phyloP scores from a whole-genome alignment of 2,329 filamentous ascomycete genomes.

The Tolypocladium ophioglossoides region DNA sequence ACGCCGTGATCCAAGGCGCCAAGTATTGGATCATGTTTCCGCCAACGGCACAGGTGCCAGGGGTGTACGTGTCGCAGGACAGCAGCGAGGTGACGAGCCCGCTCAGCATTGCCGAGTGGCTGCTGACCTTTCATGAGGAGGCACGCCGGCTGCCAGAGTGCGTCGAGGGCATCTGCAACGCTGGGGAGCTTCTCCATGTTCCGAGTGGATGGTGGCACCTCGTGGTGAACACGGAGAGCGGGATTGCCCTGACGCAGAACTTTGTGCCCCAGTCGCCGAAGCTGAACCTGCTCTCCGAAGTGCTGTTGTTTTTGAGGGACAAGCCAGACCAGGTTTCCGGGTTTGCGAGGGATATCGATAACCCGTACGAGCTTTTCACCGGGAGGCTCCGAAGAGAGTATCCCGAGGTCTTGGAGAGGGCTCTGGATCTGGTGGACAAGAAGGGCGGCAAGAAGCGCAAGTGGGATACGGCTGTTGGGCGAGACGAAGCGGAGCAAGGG shows the following conservation, averaged over 20 bases:
- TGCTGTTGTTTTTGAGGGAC: slow-evolving; percentile 70
- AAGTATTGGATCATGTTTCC: slow-evolving; percentile 99
- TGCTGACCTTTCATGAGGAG: slow-evolving; percentile 78
- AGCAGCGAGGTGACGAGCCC: slow-evolving; percentile 90
- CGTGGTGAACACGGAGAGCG: slow-evolving; percentile 77
- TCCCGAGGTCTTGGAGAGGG: slow-evolving; percentile 57
- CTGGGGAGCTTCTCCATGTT: slow-evolving; percentile 84
- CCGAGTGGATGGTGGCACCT: slow-evolving; percentile 96
- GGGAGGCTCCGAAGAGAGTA: slow-evolving; percentile 52
- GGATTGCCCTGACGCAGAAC: slow-evolving; percentile 89
- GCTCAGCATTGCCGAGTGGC: slow-evolving; percentile 93
- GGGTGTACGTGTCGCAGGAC: slow-evolving; percentile 81
- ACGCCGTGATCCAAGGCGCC: slow-evolving; percentile 76
- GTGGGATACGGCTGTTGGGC: slow-evolving; percentile 66
- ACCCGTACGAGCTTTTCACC: slow-evolving; percentile 68
- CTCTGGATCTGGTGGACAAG: slow-evolving; percentile 53
- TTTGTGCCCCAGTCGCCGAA: slow-evolving; percentile 63
- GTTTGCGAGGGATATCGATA: slow-evolving; percentile 59
- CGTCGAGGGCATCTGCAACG: slow-evolving; percentile 71
- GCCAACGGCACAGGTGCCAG: slow-evolving; percentile 65
- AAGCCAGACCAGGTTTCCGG: slow-evolving; percentile 81
- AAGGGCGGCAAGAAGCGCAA: slow-evolving; percentile 63
- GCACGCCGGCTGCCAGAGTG: slow-evolving; percentile 69
- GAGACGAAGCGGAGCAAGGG: slow-evolving; percentile 20
- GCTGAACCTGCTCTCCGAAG: slow-evolving; percentile 54